Conservation (phyloP, 1,284 basidiomycete species). For the Papiliotrema flavescens region DNA sequence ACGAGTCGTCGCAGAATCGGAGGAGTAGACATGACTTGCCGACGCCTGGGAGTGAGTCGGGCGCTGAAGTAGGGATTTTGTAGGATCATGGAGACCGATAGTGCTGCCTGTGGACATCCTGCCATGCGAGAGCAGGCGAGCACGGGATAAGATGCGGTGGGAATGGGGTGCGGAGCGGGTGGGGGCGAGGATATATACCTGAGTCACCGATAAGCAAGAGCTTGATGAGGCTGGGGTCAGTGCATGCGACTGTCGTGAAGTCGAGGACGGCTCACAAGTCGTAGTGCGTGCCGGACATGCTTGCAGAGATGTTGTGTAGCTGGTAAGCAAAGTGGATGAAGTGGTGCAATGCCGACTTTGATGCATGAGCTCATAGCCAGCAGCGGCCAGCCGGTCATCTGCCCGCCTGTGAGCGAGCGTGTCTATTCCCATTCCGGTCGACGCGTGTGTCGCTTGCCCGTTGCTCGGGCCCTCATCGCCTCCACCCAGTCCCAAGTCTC, state of each 20-base stretch:
- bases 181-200: slow-evolving; percentile 55
- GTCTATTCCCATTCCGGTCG: not conserved
- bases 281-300: slow-evolving; percentile 48
- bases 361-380: not conserved
- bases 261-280: slow-evolving; percentile 41
- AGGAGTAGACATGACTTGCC: slow-evolving; percentile 98
- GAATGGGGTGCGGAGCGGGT: not conserved
- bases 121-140: too few relatives aligned
- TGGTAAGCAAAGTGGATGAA: not conserved
- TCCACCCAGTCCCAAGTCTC: not conserved
- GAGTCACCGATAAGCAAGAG: slow-evolving; percentile 96
- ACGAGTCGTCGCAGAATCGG: slow-evolving; percentile 99
- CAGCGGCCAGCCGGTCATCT: not conserved
- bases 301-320: not conserved
- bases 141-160: not conserved
- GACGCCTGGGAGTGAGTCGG: slow-evolving; percentile 60
- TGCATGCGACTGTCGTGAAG: not conserved
- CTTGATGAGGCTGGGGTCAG: slow-evolving; percentile 69
- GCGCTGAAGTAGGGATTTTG: too few relatives aligned
- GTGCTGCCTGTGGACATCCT: not conserved
- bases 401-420: not conserved
- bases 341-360: not conserved
- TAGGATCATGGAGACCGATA: too few relatives aligned
- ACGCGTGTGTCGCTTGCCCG: too few relatives aligned
- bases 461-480: not conserved